Conservation (phyloP, 768 basidiomycete species). For the Lactarius sanguifluus region DNA sequence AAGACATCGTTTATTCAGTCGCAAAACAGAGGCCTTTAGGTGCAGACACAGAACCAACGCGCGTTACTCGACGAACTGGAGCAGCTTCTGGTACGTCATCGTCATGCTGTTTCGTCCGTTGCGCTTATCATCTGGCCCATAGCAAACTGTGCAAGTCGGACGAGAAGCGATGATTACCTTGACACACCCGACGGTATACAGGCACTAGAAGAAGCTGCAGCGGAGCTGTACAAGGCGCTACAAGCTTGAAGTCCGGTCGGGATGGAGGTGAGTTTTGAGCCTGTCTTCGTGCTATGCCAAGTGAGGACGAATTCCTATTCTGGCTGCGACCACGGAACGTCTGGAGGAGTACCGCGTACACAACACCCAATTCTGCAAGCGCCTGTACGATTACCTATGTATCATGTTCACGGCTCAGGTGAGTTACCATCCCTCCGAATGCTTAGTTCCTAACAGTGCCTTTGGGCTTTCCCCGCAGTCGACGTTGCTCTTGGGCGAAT, state of each 20-base stretch:
- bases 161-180: constrained; percentile 69
- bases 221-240: constrained; percentile 92
- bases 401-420: constrained; percentile 94
- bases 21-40: constrained; percentile 94
- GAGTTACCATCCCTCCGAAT: constrained; percentile 28
- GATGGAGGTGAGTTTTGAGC: constrained; percentile 67
- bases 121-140: constrained; percentile 6
- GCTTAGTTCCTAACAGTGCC: background rate
- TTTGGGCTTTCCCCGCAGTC: constrained; percentile 44
- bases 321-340: constrained; percentile 93
- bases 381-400: constrained; percentile 82
- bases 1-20: constrained; percentile 96
- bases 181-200: constrained; percentile 76
- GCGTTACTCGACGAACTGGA: constrained; percentile 82
- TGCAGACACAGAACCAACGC: constrained; percentile 94
- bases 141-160: constrained; percentile 97
- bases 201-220: constrained; percentile 76
- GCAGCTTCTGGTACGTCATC: constrained; percentile 64
- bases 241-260: constrained; percentile 82
- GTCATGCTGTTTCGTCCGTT: background rate
- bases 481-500: constrained; percentile 65
- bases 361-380: constrained; percentile 91
- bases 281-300: background rate
- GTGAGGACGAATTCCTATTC: constrained; percentile 5
- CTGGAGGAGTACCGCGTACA: constrained; percentile 88